Base-by-base conservation (phyloP, 1,284 basidiomycete species). In the Puccinia hordei region DNA sequence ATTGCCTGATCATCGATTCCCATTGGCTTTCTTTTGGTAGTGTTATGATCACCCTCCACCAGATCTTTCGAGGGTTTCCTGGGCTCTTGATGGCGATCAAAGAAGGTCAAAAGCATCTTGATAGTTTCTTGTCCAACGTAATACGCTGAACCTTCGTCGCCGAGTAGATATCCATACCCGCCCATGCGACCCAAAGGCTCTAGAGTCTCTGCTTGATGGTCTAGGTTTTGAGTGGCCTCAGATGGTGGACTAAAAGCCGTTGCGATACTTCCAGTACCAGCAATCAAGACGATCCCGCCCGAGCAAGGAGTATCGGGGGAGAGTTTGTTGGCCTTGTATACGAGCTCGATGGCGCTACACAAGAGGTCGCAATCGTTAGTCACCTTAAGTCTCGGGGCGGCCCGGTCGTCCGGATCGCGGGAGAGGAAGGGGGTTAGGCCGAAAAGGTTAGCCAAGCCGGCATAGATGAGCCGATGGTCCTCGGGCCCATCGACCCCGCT, bases 241-340 rank as follows among this genome's bases (percentile, higher is more conserved):
- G 33, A 5, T 35, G 13, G 2, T 15, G 77, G 77, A 33, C 35
- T 30, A 57, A 69, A 79, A 24, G 68, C 66, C 8, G 68, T 79
- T 8, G 55, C 77, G 30, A 71, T 79, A 30, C 77, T 79, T 41
- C 77, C 77, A 4, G 77, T 79, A 0, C 77, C 77, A n/a, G 77
- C 77, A 46, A 79, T 79, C 35, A 79, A 51, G n/a, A 79, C 77
- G 12, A 79, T 72, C 3, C 77, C 77, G 12, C 77, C 77, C 44
- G 30, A 15, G 51, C 68, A 72, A n/a, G 30, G 24, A 13, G 33
- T 49, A 6, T 35, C 13, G 27, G n/a, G 24, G 15, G 55, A 61
- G 19, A 2, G 15, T 13, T 68, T 9, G 33, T 51, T 51, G 30
- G 55, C 55, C 19, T 35, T 13, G 27, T 79, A 79, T 44, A 59